Conservation (phyloP, 345 rosid genomes). For the Reutealis trisperma region DNA sequence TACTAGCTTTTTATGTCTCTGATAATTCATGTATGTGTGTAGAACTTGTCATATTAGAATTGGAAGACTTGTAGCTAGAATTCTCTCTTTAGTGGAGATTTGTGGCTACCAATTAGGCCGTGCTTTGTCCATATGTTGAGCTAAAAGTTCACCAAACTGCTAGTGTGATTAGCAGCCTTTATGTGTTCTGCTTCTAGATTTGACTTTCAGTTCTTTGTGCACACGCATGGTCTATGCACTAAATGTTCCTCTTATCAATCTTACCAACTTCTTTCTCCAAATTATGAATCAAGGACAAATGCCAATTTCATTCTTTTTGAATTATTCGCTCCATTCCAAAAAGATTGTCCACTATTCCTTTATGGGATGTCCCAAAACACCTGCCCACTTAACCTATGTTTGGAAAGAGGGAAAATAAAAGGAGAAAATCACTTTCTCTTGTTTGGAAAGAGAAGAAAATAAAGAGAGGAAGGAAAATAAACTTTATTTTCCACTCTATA, state of each 20-base stretch:
- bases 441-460: no score
- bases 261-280: slow-evolving; percentile 3
- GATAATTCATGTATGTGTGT: no score
- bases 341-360: no score
- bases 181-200: background rate
- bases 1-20: background rate
- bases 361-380: no score
- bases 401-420: no score
- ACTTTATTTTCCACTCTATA: no score
- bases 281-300: background rate
- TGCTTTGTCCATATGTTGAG: background rate
- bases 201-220: background rate
- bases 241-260: background rate
- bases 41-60: background rate
- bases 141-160: background rate
- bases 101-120: background rate
- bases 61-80: background rate
- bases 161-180: background rate
- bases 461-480: no score
- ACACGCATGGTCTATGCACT: background rate
- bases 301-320: slow-evolving; percentile 4
- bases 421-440: no score
- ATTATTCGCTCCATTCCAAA: background rate
- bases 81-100: background rate
- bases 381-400: no score